Percentiles rank a stretch among this genome's conserved stretches.
These are phyloP conservation scores for Stenogyne calaminthoides DNA, from an alignment of 305 asterid species.

Conservation along the genomic window DNA sequence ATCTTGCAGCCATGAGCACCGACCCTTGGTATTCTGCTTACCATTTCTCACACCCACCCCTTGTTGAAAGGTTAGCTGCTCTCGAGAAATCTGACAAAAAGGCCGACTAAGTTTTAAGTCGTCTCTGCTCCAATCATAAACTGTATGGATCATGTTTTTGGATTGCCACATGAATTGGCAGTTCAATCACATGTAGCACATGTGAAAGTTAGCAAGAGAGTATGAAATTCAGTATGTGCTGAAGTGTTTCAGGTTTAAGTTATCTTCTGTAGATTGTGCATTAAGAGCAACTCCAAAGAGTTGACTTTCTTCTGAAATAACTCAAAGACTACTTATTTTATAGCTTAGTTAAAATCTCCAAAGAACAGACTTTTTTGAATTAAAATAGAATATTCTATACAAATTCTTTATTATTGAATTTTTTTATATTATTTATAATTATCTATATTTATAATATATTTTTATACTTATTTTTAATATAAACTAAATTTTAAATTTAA, in stretches of 20 bases:
- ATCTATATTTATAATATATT: too few relatives aligned
- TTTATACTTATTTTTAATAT: too few relatives aligned
- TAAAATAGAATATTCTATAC: too few relatives aligned
- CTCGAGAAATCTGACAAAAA: constrained; percentile 81
- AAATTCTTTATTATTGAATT: too few relatives aligned
- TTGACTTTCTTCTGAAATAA: too few relatives aligned
- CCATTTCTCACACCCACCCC: constrained; percentile 99
- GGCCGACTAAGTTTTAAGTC: constrained; percentile 51
- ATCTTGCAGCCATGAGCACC: constrained; percentile 88
- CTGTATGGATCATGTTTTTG: constrained; percentile 28
- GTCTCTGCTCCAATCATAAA: constrained; percentile 14
- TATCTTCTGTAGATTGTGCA: neutral
- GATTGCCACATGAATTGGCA: constrained; percentile 14
- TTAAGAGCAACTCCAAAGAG: too few relatives aligned
- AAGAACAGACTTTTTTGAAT: too few relatives aligned
- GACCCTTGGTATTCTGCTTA: constrained; percentile 99
- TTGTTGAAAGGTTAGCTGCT: constrained; percentile 93
- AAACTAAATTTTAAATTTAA: too few relatives aligned
- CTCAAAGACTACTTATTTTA: too few relatives aligned
- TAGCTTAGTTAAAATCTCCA: too few relatives aligned
- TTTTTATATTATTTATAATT: too few relatives aligned
- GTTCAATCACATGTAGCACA: constrained; percentile 21
- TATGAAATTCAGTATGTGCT: neutral
- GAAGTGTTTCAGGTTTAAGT: neutral
- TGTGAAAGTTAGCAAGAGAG: constrained; percentile 24